Evolutionary conservation across 257 asterid species (phyloP).

Genomic region (Hygrophila difformis): DNA sequence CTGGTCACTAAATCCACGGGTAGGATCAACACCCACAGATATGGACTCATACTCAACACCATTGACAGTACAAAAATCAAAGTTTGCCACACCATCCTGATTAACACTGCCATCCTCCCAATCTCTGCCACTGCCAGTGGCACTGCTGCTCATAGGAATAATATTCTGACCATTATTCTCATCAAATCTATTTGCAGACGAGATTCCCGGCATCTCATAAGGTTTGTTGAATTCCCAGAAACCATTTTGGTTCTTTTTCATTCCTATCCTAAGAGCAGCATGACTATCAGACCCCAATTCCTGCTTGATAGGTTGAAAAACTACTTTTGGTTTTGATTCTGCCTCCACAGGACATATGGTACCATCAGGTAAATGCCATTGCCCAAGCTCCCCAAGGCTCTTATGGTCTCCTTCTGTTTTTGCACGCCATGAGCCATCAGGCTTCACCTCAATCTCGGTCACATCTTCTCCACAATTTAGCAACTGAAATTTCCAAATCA

Average conservation of each 20-base stretch:
- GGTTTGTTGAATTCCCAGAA: slow-evolving; percentile 71
- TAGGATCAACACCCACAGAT: slow-evolving; percentile 43
- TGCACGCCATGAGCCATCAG: slow-evolving; percentile 98
- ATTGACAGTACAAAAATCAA: slow-evolving; percentile 46
- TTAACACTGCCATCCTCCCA: slow-evolving; percentile 85
- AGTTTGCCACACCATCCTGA: slow-evolving; percentile 60
- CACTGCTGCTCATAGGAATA: slow-evolving; percentile 87
- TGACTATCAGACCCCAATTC: slow-evolving; percentile 75
- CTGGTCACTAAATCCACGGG: slow-evolving; percentile 30
- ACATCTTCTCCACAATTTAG: slow-evolving; percentile 71
- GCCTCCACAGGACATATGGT: slow-evolving; percentile 19
- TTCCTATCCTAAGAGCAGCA: slow-evolving; percentile 61
- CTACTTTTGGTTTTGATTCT: slow-evolving; percentile 63
- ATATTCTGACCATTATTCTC: slow-evolving; percentile 27
- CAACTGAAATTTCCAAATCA: slow-evolving; percentile 36
- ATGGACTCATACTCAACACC: slow-evolving; percentile 68
- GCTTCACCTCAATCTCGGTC: slow-evolving; percentile 89
- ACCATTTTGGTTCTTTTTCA: slow-evolving; percentile 57
- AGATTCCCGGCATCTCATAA: slow-evolving; percentile 36
- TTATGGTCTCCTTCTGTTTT: slow-evolving; percentile 70
- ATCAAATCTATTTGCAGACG: slow-evolving; percentile 35
- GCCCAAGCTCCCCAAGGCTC: slow-evolving; percentile 51
- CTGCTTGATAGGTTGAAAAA: slow-evolving; percentile 53
- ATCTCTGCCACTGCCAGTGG: slow-evolving; percentile 81
- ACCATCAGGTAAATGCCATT: slow-evolving; percentile 74